Evolutionary conservation across 2,329 filamentous ascomycete species (phyloP), one percentile per base, ranked within the genome.

Genomic region (Amphichorda felina): DNA sequence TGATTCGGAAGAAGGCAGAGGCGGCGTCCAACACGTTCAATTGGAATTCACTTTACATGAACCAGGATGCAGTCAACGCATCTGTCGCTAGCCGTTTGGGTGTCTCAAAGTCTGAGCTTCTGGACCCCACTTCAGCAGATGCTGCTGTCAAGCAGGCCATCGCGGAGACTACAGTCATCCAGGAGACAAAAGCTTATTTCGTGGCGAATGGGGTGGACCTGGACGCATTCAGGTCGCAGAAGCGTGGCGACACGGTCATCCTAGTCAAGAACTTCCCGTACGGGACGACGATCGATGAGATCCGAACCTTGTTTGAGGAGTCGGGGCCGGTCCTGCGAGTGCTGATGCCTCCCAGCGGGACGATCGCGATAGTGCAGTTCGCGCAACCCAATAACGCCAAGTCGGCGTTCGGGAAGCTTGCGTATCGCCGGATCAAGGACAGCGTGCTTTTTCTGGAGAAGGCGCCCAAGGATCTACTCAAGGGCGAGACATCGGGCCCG

Each of bases 31-130:
- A 72, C 33, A 77, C 74, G 2, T 96, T 96, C 62, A 94, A 89
- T 55, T 98, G 91, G 91, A 98, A 98, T 64, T 89, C 88, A n/a
- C 67, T 98, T n/a, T 98, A 91, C 59, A 93, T 98, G 83, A 95
- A 82, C 59, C 82, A 86, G 61, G 88, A 98, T 63, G 85, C 91
- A 34, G 87, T 98, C 35, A 88, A 95, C 60, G 78, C 84, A 33
- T 93, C 88, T 5, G 76, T 94, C 41, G 86, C 91, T 33, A 76
- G 80, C 51, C 81, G 88, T 36, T 69, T 98, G 38, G 88, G 89
- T 32, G 75, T 98, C 38, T 81, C 82, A 37, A 98, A 98, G 64
- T 79, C 86, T 9, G 87, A 94, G 48, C 62, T 98, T 38, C 69
- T 98, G 31, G 89, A 98, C 59, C 91, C 89, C n/a, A 94, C 89